Conservation (phyloP, 805 yeast species). For the Wickerhamiella musiphila region DNA sequence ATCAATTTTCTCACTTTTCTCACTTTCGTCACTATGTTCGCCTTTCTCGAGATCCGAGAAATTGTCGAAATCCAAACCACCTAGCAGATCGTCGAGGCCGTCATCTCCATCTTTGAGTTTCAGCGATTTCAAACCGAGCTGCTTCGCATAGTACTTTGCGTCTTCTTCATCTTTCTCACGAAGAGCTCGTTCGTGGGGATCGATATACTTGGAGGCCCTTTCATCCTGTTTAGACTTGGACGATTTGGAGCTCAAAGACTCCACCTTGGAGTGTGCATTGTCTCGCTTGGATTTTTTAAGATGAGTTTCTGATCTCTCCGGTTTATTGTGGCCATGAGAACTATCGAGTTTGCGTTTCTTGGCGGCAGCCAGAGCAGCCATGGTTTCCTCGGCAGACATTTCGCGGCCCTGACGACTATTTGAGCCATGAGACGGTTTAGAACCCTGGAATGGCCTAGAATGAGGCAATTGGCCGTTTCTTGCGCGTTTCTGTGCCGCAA, state of each 20-base stretch:
- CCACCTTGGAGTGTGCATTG: too few relatives aligned
- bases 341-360: constrained; percentile 5
- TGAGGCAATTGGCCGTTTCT: too few relatives aligned
- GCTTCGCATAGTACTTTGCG: constrained; percentile 65
- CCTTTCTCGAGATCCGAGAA: constrained; percentile 1
- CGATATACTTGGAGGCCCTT: too few relatives aligned
- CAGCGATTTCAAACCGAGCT: constrained; percentile 49
- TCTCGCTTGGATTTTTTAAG: too few relatives aligned
- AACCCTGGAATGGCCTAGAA: too few relatives aligned
- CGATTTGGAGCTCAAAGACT: constrained; percentile 6
- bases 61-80: constrained; percentile 45
- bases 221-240: constrained; percentile 12
- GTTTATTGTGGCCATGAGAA: too few relatives aligned
- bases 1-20: constrained; percentile 22
- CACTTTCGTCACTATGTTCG: background rate
- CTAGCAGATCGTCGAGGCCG: constrained; percentile 64
- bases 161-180: constrained; percentile 55
- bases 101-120: constrained; percentile 47
- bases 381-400: constrained; percentile 15
- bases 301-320: constrained; percentile 7
- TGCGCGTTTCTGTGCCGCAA: too few relatives aligned
- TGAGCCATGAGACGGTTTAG: background rate
- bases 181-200: constrained; percentile 32
- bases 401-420: constrained; percentile 1
- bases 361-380: constrained; percentile 18